A percentile compares a stretch with the other conserved stretches of the same genome.
Evolutionary conservation across 345 rosid species (phyloP).

Genomic region (Linum tenue): DNA sequence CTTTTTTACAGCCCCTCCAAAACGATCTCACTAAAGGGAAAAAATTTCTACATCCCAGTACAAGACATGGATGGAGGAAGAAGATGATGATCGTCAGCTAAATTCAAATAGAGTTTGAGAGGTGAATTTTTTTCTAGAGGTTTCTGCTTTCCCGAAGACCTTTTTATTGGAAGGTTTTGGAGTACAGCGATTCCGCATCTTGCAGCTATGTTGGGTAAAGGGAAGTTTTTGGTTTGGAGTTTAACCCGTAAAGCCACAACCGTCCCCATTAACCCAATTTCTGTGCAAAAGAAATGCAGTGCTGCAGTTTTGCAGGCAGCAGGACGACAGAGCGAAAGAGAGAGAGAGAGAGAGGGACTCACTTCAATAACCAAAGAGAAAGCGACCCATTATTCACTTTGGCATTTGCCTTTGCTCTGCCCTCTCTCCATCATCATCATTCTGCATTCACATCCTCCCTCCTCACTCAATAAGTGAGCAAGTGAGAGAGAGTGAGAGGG

Average conservation of each 20-base stretch:
- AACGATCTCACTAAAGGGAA: too few species aligned
- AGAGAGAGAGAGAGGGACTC: not conserved
- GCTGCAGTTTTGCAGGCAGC: not conserved
- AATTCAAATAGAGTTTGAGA: too few species aligned
- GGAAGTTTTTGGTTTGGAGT: not conserved
- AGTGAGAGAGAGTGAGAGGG: constrained; percentile 4
- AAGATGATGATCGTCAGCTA: too few species aligned
- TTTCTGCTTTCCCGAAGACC: too few species aligned
- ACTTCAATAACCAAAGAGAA: constrained; percentile 10
- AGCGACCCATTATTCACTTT: constrained; percentile 15
- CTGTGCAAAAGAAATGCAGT: not conserved
- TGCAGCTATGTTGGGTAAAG: too few species aligned
- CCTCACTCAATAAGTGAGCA: too few species aligned
- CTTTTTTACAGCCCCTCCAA: too few species aligned
- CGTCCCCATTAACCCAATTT: not conserved
- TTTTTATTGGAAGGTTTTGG: too few species aligned
- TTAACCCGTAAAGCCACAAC: not conserved
- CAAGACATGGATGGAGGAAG: too few species aligned
- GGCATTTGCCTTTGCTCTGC: not conserved
- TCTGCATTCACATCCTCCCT: constrained; percentile 1
- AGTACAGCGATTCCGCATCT: too few species aligned
- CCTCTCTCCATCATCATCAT: not conserved
- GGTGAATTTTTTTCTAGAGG: too few species aligned
- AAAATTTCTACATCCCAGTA: too few species aligned
- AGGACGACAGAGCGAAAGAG: not conserved